Percentiles rank a stretch among this genome's conserved stretches.
Evolutionary conservation across 306 rosid species (phyloP).

Genomic region (Hylodesmum podocarpum): DNA sequence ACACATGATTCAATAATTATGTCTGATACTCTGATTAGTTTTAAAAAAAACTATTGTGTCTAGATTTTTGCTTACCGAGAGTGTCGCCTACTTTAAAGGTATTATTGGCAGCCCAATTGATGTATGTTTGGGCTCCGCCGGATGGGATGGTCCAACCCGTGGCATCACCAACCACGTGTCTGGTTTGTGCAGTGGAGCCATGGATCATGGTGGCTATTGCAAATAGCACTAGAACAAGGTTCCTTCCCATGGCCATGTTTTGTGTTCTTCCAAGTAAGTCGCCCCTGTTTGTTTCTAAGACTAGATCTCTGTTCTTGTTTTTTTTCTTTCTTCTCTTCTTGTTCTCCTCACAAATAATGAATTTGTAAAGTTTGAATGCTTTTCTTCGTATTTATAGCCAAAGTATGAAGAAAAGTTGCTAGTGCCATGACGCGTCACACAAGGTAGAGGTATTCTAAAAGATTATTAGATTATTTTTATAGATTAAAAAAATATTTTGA

Average conservation of each 20-base stretch:
- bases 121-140: conserved; percentile 33
- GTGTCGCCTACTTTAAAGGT: conserved; percentile 51
- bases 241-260: conserved; percentile 63
- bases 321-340: background rate
- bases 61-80: conserved; percentile 46
- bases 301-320: too few species aligned
- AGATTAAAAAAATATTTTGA: background rate
- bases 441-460: background rate
- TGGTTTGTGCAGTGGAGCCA: conserved; percentile 44
- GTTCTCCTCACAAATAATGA: background rate
- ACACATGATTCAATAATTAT: too few species aligned
- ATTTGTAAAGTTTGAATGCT: background rate
- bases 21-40: too few species aligned
- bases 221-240: conserved; percentile 28
- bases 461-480: background rate
- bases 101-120: conserved; percentile 59
- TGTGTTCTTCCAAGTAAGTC: conserved; percentile 55
- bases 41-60: too few species aligned
- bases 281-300: conserved; percentile 45
- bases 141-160: conserved; percentile 60
- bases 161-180: conserved; percentile 55
- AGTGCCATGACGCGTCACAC: background rate
- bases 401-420: background rate
- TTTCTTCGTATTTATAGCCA: conserved; percentile 32
- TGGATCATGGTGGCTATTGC: conserved; percentile 43